phyloP scores from a whole-genome alignment of 2,329 filamentous ascomycete genomes.

The Hypoxylon sp. region DNA sequence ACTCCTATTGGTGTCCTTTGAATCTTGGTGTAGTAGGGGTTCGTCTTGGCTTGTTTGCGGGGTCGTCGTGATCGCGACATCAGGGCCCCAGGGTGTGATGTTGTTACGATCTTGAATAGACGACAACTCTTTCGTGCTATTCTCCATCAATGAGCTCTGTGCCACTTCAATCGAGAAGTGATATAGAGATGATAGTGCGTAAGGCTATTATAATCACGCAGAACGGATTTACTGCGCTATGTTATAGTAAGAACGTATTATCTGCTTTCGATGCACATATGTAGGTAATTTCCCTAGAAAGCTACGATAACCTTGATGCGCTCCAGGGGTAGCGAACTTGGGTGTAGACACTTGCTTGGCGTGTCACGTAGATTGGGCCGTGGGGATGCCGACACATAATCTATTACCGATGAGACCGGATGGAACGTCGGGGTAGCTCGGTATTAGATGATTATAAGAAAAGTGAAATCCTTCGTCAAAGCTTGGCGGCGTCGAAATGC shows the following conservation, averaged over 20 bases:
- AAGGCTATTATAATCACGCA: background rate
- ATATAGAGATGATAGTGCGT: background rate
- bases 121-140: background rate
- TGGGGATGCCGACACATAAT: constrained; percentile 27
- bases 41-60: constrained; percentile 28
- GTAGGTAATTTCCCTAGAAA: background rate
- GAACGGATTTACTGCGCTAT: background rate
- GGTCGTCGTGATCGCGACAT: constrained; percentile 17
- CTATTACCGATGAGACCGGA: constrained; percentile 32
- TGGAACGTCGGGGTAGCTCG: constrained; percentile 38
- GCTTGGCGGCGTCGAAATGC: constrained; percentile 6
- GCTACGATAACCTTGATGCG: background rate
- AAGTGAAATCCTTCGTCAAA: constrained; percentile 1
- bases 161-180: background rate
- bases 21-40: background rate
- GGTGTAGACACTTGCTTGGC: constrained; percentile 27
- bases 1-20: constrained; percentile 22
- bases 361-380: constrained; percentile 15
- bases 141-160: background rate
- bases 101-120: background rate
- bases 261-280: background rate
- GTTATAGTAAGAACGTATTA: background rate
- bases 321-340: constrained; percentile 8
- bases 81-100: background rate
- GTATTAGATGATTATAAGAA: constrained; percentile 14